A percentile compares a stretch with the other conserved stretches of the same genome.
phyloP scores from a whole-genome alignment of 768 basidiomycete species.

The Fibroporia radiculosa region DNA sequence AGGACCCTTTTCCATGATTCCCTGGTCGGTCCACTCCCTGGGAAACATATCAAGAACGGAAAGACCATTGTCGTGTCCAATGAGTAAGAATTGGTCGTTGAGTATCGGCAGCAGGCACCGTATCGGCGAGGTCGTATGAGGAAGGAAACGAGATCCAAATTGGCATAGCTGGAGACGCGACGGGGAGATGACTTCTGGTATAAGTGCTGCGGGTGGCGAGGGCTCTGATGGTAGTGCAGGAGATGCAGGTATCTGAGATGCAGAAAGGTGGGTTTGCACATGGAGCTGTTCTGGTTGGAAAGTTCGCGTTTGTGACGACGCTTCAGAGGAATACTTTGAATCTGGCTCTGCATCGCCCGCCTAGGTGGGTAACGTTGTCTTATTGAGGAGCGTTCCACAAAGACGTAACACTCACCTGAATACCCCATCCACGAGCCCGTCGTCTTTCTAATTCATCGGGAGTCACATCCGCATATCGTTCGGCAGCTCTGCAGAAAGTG shows the following conservation, averaged over 20 bases:
- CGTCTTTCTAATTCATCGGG: slow-evolving; percentile 50
- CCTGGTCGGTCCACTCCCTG: slow-evolving; percentile 49
- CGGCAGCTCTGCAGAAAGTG: slow-evolving; percentile 56
- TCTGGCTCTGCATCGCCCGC: neutral
- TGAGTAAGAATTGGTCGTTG: slow-evolving; percentile 56
- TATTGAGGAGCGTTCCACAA: neutral
- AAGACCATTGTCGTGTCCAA: slow-evolving; percentile 75
- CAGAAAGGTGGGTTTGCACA: slow-evolving; percentile 17
- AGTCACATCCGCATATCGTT: slow-evolving; percentile 62
- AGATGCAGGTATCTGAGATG: slow-evolving; percentile 10
- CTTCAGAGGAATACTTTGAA: neutral
- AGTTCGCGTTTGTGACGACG: neutral
- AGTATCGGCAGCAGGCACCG: slow-evolving; percentile 67
- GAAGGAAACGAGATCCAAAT: slow-evolving; percentile 82
- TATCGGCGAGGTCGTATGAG: slow-evolving; percentile 70
- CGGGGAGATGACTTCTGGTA: slow-evolving; percentile 41
- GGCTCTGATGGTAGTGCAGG: slow-evolving; percentile 14
- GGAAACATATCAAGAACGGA: slow-evolving; percentile 83
- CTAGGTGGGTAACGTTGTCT: neutral
- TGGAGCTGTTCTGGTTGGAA: slow-evolving; percentile 8
- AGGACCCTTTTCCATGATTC: slow-evolving; percentile 43
- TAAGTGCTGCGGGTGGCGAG: slow-evolving; percentile 11
- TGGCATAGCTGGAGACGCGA: slow-evolving; percentile 63
- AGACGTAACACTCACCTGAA: slow-evolving; percentile 25
- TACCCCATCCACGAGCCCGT: slow-evolving; percentile 66